These are phyloP conservation scores for Penicillium freii DNA, from an alignment of 2,329 filamentous ascomycete genomes.

Conservation along the genomic window DNA sequence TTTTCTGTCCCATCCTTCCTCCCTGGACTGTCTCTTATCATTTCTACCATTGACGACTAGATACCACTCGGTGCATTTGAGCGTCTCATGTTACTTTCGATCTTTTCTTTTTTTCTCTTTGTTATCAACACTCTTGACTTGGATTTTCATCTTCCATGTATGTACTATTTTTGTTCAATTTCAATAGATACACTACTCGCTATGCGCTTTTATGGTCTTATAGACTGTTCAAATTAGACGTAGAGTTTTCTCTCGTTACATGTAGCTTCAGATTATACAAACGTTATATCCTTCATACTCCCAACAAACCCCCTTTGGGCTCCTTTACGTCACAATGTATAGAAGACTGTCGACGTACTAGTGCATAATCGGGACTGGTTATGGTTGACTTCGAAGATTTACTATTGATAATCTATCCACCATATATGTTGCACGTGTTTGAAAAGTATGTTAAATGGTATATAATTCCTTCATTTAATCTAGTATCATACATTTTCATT, in stretches of 20 bases:
- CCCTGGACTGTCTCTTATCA: background rate
- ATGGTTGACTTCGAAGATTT: background rate
- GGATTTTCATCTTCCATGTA: background rate
- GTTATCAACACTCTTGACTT: background rate
- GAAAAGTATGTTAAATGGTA: background rate
- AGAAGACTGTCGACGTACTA: background rate
- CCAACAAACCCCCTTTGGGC: too few relatives aligned
- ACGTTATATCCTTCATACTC: background rate
- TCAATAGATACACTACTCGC: background rate
- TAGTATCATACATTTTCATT: background rate
- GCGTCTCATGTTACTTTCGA: constrained; percentile 18
- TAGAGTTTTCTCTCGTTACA: too few relatives aligned
- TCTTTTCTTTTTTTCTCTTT: constrained; percentile 7
- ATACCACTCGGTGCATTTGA: constrained; percentile 31
- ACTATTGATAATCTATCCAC: background rate
- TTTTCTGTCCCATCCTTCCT: constrained; percentile 2
- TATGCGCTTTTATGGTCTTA: background rate
- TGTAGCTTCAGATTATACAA: background rate
- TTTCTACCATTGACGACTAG: constrained; percentile 23
- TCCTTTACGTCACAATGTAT: too few relatives aligned
- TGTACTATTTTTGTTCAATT: background rate
- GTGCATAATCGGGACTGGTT: too few relatives aligned
- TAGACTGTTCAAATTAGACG: background rate
- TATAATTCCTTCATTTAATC: background rate
- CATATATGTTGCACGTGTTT: background rate